These are phyloP conservation scores for Aciculosporium take DNA, from an alignment of 2,329 filamentous ascomycete genomes.

Conservation along the genomic window DNA sequence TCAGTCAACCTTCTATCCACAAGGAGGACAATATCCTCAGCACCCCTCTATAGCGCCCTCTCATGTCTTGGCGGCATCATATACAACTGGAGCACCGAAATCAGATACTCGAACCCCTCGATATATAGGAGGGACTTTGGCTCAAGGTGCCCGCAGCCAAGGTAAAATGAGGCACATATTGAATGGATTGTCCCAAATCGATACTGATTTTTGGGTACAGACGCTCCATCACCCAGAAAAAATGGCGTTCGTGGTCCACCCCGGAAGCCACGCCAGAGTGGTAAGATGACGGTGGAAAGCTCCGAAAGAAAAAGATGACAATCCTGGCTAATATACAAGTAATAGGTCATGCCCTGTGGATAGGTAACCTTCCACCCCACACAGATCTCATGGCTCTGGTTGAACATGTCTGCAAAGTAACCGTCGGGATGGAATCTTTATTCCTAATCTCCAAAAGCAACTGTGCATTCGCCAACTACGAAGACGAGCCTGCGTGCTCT, in stretches of 20 bases:
- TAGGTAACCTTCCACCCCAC: conserved; percentile 80
- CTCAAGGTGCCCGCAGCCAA: conserved; percentile 8
- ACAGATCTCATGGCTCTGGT: conserved; percentile 75
- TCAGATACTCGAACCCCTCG: conserved; percentile 7
- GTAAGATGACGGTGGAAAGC: conserved; percentile 27
- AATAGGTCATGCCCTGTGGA: conserved; percentile 78
- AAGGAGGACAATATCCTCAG: conserved; percentile 21
- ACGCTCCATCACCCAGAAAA: conserved; percentile 8
- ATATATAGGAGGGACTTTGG: conserved; percentile 3
- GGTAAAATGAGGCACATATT: conserved; percentile 9
- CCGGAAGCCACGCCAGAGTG: conserved; percentile 40
- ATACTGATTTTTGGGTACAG: not conserved
- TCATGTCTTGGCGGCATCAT: conserved; percentile 22
- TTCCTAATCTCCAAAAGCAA: conserved; percentile 96
- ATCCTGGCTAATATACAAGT: conserved; percentile 2
- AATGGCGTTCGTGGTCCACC: conserved; percentile 21
- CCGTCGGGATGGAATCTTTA: conserved; percentile 67
- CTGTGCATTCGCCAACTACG: conserved; percentile 93
- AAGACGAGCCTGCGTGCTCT: conserved; percentile 59
- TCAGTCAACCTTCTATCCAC: conserved; percentile 30
- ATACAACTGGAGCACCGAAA: conserved; percentile 13
- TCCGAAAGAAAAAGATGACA: not conserved
- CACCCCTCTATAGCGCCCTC: conserved; percentile 19
- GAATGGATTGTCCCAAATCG: not conserved
- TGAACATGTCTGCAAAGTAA: conserved; percentile 73